Percentiles rank a stretch among this genome's conserved stretches.
Evolutionary conservation across 2,329 filamentous ascomycete genomes (phyloP).

Genomic region (Aureobasidium sp.): DNA sequence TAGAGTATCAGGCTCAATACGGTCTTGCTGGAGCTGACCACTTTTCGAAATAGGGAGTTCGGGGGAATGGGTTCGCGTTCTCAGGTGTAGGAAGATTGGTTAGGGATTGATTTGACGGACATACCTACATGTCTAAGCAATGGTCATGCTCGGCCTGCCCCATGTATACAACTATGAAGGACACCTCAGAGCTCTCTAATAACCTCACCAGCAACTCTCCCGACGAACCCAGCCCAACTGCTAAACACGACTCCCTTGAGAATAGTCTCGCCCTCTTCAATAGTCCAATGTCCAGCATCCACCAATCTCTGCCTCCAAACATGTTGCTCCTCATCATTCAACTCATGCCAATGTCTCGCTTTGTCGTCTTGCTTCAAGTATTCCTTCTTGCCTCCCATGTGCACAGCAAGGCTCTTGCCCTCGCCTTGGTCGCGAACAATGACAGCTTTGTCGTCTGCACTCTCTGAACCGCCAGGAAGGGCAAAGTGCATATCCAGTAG

Average conservation of each 20-base stretch:
- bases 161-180: neutral
- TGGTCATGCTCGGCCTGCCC: neutral
- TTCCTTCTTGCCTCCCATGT: conserved; percentile 29
- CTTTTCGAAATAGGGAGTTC: no score
- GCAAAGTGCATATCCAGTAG: conserved; percentile 17
- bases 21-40: no score
- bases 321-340: conserved; percentile 53
- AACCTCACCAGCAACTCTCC: conserved; percentile 33
- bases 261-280: conserved; percentile 66
- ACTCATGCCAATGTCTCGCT: conserved; percentile 62
- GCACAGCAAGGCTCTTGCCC: conserved; percentile 28
- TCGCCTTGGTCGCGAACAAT: conserved; percentile 30
- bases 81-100: no score
- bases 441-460: conserved; percentile 29
- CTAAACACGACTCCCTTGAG: conserved; percentile 72
- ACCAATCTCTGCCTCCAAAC: conserved; percentile 62
- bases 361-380: conserved; percentile 36
- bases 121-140: neutral
- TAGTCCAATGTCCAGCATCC: conserved; percentile 70
- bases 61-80: no score
- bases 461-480: conserved; percentile 8
- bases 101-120: neutral
- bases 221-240: conserved; percentile 57
- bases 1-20: no score
- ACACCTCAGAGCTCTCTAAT: conserved; percentile 17